Base-by-base conservation (phyloP, 306 rosid genomes). In the Bauhinia variegata region DNA sequence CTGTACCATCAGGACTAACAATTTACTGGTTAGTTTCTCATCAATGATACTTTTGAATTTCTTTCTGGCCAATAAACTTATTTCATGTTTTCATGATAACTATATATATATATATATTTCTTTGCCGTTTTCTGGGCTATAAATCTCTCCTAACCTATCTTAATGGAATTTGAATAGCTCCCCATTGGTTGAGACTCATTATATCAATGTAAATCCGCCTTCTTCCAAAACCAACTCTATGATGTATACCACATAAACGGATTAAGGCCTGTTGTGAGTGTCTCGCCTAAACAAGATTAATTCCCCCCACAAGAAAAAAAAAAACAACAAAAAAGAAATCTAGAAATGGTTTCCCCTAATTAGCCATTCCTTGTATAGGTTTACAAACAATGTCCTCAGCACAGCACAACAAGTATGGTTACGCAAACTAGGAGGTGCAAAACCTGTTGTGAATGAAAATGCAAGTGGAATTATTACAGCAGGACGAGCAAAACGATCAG, bases 331-430 rank as follows among this genome's bases (percentile, higher is more conserved):
- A 4, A 5, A 12, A 4, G 7, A 42, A 38, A 34, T 19, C 19
- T 5, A 36, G 3, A n/a, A 36, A 6, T 1, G 36, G 16, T 12
- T n/a, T 8, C 14, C 64, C 15, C 3, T 51, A 51, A 19, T 5
- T 10, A 14, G 9, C 23, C 38, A 8, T 65, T 69, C 62, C 63
- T 67, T 34, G 75, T 70, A 9, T 62, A 95, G 99, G 99, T 88
- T 95, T 71, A 85, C 85, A 54, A 95, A 95, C 81, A 95, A 95
- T 61, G 80, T 95, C 65, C 91, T 95, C 63, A 95, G 97, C 88
- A 95, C 99, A 13, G 96, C 97, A 63, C 97, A 95, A 82, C 99
- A 95, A 83, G 85, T 95, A 78, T 95, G 99, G 99, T 70, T 95
- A 63, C 97, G 98, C 63, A 86, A 85, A 78, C 75, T 88, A 71